Conservation (phyloP, 2,329 filamentous ascomycete genomes). For the Calonectria multiphialidica region DNA sequence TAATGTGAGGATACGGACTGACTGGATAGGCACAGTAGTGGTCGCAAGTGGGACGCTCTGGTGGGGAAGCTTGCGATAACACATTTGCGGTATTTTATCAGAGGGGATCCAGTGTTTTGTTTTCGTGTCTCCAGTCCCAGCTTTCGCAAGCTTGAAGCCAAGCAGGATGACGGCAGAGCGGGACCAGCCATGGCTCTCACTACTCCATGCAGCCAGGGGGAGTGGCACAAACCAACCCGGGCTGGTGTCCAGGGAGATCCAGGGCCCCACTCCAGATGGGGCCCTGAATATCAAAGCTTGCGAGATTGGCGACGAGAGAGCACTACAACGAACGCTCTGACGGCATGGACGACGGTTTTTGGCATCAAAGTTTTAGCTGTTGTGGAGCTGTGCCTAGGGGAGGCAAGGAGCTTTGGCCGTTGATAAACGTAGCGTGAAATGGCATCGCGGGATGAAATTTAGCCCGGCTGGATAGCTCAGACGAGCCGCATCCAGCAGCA, state of each 20-base stretch:
- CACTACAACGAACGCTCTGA: slow-evolving; percentile 3
- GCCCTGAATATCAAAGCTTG: slow-evolving; percentile 30
- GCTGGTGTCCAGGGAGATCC: slow-evolving; percentile 25
- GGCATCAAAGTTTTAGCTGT: slow-evolving; percentile 22
- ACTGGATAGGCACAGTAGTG: slow-evolving; percentile 13
- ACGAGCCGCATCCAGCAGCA: slow-evolving; percentile 8
- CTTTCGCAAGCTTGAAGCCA: slow-evolving; percentile 14
- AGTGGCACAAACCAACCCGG: slow-evolving; percentile 22
- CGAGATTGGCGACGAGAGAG: slow-evolving; percentile 30
- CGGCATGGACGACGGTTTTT: slow-evolving; percentile 22
- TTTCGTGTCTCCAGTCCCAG: slow-evolving; percentile 41
- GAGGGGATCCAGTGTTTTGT: slow-evolving; percentile 41
- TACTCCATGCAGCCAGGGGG: slow-evolving; percentile 12
- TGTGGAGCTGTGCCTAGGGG: slow-evolving; percentile 12
- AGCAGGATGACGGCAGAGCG: slow-evolving; percentile 30
- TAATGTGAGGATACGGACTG: slow-evolving; percentile 25
- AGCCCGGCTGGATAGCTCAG: not conserved
- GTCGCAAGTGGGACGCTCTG: slow-evolving; percentile 28
- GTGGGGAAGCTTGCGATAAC: slow-evolving; percentile 44
- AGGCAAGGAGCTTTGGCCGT: not conserved
- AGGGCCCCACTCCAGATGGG: slow-evolving; percentile 19
- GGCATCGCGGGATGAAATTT: not conserved
- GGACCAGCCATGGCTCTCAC: slow-evolving; percentile 25
- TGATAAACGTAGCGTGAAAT: not conserved
- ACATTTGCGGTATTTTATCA: slow-evolving; percentile 47